Evolutionary conservation across 371 early-diverging fungal genomes (phyloP), one percentile per base, ranked within the genome.

Genomic region (Batrachochytrium dendrobatidis): DNA sequence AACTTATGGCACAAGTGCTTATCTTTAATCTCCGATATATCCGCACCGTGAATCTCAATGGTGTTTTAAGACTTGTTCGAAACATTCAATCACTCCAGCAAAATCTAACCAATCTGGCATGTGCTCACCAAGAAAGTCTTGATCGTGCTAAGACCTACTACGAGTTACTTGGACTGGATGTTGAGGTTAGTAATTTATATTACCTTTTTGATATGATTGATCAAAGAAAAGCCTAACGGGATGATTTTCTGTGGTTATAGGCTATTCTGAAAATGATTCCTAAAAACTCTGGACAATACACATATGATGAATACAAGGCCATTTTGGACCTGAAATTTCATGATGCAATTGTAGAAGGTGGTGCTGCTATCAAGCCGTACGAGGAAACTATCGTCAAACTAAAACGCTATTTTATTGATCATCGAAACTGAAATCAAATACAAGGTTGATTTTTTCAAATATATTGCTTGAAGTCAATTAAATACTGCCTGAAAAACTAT

Each of bases 71-170:
- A 70, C 86, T 94, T 79, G 67, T 81, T 5, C 83, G 89, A 52
- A 92, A 91, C 57, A 82, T 92, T 4, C 71, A 87, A 5, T 87
- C 92, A 2, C 71, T 92, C 39, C 91, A 92, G 55, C 93, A 92
- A 63, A 90, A 90, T 66, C 66, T 94, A 28, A 89, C 85, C 34
- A 91, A 89, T 65, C 83, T 92, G 51, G 53, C 65, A 56, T 81
- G 73, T 76, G 52, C 71, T 71, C 26, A 80, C 70, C 86, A 88
- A 54, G 80, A 82, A 54, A 79, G 84, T 1, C 73, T 92, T 61
- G 89, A 88, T 53, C 71, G 73, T 20, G 89, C 88, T 0, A 73
- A 84, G 20, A 69, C 70, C 49, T 94, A 88, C 62, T 91, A 87
- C 61, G 82, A 85, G 59, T 67, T 92, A 44, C 84, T 82, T 53